Base-by-base conservation (phyloP, 2,329 filamentous ascomycete genomes). In the Dendryphion nanum region DNA sequence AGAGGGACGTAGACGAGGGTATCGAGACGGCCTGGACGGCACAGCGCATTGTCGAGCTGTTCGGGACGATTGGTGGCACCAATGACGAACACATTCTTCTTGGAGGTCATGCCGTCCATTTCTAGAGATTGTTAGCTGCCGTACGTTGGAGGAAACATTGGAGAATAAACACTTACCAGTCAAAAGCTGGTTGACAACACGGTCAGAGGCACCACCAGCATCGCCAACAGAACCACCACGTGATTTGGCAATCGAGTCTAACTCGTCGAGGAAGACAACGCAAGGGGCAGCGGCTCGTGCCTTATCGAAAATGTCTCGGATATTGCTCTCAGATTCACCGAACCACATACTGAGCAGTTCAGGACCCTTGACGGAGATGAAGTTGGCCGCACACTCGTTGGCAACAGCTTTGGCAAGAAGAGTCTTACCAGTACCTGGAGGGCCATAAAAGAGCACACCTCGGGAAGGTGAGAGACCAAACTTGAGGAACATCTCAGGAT, bases 21-120 rank as follows among this genome's bases (percentile, higher is more conserved):
- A 70, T 98, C 93, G 33, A 98, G 86, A 89, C 93, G 93, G 56
- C 93, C 93, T 40, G 93, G 93, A 80, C 93, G 90, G 81, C 91
- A 96, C 57, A 98, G 81, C 56, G 93, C 93, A 66, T 93, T 93
- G 70, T 98, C 93, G 44, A 98, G 86, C 76, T 97, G 93, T 76
- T 98, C 93, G 30, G 93, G 93, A 76, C 93, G 82, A 78, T 98
- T 98, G 71, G 93, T 98, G 31, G 93, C 93, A 68, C 93, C 93
- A 59, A 98, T 98, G 51, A 98, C 93, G 73, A 98, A 98, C 50
- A 98, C 93, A 68, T 98, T 98, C 86, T 98, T 98, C 87, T 98
- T 98, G 26, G 91, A 96, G 31, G 91, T 97, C 91, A 97, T 97
- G 60, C 91, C 91, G 56, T 97, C 91, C 91, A 97, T 96, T 81